Base-by-base conservation (phyloP, 192 early-diverging fungal species). In the Gorgonomyces haynaldii region DNA sequence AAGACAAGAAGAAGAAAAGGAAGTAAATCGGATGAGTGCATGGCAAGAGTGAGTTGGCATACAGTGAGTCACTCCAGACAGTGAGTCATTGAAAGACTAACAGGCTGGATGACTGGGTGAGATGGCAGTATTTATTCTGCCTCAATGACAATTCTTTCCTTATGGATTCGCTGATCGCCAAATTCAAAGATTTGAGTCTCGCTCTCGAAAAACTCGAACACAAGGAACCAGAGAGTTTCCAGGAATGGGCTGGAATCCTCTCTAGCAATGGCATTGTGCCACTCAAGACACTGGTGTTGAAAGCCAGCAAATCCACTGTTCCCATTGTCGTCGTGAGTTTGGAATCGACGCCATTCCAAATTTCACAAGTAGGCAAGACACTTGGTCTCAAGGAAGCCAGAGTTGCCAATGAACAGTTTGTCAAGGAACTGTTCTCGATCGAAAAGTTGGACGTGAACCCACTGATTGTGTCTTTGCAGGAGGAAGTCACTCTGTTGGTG, bases 401-500 rank as follows among this genome's bases (percentile, higher is more conserved):
- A 16, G 69, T 86, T 42, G 84, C 84, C 15, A 68, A 43, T 42
- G 86, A 83, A 35, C 81, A 85, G 17, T 43, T 85, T 24, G 60
- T 89, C 31, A 44, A 39, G 5, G 49, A 36, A 20, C 54, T 70
- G n/a, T 77, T 70, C 20, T 27, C 23, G 16, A 50, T 86, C 47
- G 60, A 64, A 32, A 82, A 75, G 57, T 69, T 77, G 22, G 66
- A 77, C 62, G 78, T 79, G 81, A 76, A 21, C 21, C 17, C 5
- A 10, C 16, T 23, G n/a, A 21, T 23, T 9, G 24, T 7, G 20
- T 36, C 24, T n/a, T 25, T 40, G 16, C 26, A 17, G 16, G 52
- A 81, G 84, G 82, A 6, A 84, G 85, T 50, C 86, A 85, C 16
- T 88, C 88, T 63, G 67, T 75, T 9, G 57, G 88, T 48, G 64